phyloP scores from a whole-genome alignment of 1,139 yeast species.

The Pichia sp. region DNA sequence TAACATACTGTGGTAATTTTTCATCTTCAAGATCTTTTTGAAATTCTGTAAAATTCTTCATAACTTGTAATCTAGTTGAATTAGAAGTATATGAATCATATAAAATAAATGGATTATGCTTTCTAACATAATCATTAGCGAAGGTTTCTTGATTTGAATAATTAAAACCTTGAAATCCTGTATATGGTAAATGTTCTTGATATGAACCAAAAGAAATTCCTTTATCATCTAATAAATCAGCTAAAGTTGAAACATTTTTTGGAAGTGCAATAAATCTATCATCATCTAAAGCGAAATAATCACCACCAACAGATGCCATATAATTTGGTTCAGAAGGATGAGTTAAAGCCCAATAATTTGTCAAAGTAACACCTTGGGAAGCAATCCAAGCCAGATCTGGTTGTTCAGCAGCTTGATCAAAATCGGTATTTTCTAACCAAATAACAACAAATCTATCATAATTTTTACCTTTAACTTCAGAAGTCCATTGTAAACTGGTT shows the following conservation, averaged over 20 bases:
- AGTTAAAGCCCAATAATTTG: slow-evolving; percentile 44
- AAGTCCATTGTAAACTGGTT: slow-evolving; percentile 28
- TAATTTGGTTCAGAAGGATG: slow-evolving; percentile 51
- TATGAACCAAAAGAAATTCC: slow-evolving; percentile 46
- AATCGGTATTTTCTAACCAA: slow-evolving; percentile 47
- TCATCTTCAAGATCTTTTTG: slow-evolving; percentile 34
- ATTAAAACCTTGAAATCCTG: slow-evolving; percentile 43
- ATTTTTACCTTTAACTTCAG: slow-evolving; percentile 36
- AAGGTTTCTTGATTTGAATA: slow-evolving; percentile 36
- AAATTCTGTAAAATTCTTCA: slow-evolving; percentile 42
- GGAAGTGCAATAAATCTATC: slow-evolving; percentile 41
- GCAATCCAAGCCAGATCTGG: slow-evolving; percentile 36
- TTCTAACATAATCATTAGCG: slow-evolving; percentile 43
- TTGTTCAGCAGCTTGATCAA: slow-evolving; percentile 41
- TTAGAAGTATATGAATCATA: slow-evolving; percentile 35
- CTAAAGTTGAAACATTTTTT: slow-evolving; percentile 39
- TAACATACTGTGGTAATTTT: slow-evolving; percentile 42
- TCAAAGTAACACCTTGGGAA: slow-evolving; percentile 37
- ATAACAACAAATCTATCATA: slow-evolving; percentile 40
- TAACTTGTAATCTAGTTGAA: slow-evolving; percentile 33
- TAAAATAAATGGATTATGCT: slow-evolving; percentile 42
- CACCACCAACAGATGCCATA: slow-evolving; percentile 43
- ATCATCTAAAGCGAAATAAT: slow-evolving; percentile 39
- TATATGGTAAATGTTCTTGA: slow-evolving; percentile 44
- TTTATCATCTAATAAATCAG: slow-evolving; percentile 39